Percentiles rank a stretch among this genome's conserved stretches.
These are phyloP conservation scores for Trypanosoma lewisi DNA, from an alignment of 208 protist species.

Conservation along the genomic window DNA sequence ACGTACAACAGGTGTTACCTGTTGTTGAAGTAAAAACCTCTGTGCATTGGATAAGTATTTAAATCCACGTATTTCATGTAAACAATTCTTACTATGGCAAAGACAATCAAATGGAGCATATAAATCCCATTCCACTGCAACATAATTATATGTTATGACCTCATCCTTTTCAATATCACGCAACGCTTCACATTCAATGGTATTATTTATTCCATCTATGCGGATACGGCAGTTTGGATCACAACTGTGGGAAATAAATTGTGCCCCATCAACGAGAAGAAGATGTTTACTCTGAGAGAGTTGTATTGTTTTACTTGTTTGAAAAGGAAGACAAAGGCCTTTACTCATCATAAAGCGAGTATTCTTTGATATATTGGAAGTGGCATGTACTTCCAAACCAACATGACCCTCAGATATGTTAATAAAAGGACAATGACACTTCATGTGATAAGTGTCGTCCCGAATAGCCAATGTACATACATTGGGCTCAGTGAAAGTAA, in stretches of 20 bases:
- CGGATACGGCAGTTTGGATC: constrained; percentile 70
- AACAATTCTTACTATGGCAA: constrained; percentile 55
- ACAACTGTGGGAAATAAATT: constrained; percentile 85
- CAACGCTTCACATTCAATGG: constrained; percentile 73
- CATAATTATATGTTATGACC: constrained; percentile 79
- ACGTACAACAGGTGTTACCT: constrained; percentile 60
- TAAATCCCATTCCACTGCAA: constrained; percentile 85
- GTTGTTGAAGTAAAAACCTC: constrained; percentile 33
- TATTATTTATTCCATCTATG: constrained; percentile 60
- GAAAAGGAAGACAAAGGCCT: constrained; percentile 26
- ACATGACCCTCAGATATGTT: constrained; percentile 54
- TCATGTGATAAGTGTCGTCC: constrained; percentile 41
- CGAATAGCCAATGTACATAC: constrained; percentile 53
- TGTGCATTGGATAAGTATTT: constrained; percentile 66
- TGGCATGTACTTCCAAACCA: constrained; percentile 64
- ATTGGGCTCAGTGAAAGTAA: constrained; percentile 46
- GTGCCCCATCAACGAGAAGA: constrained; percentile 64
- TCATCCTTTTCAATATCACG: constrained; percentile 61
- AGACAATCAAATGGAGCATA: constrained; percentile 66
- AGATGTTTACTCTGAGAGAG: constrained; percentile 58
- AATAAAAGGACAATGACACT: constrained; percentile 45
- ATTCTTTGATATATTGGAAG: constrained; percentile 38
- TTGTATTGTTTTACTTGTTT: constrained; percentile 72
- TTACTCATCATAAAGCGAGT: constrained; percentile 47
- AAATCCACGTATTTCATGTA: constrained; percentile 73